These are phyloP conservation scores for Epichloe coenophiala DNA, from an alignment of 2,329 filamentous ascomycete species.

Conservation along the genomic window DNA sequence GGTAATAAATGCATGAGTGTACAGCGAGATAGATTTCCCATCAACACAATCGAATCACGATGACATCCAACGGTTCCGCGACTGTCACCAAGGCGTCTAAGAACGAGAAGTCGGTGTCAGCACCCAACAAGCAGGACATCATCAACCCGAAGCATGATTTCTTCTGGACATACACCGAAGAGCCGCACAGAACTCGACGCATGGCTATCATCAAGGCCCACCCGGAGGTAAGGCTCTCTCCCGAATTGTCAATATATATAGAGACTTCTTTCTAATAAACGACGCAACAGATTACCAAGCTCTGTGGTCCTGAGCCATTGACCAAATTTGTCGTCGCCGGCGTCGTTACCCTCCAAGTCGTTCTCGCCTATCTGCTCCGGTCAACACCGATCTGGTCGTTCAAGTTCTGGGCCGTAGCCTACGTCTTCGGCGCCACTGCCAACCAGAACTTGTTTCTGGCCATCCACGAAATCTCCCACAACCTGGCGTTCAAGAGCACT, in stretches of 20 bases:
- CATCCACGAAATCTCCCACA: slow-evolving; percentile 98
- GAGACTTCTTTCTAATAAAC: background rate
- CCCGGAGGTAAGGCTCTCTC: slow-evolving; percentile 53
- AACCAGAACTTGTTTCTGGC: slow-evolving; percentile 98
- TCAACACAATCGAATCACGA: slow-evolving; percentile 1
- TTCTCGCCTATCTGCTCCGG: slow-evolving; percentile 63
- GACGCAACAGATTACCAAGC: slow-evolving; percentile 65
- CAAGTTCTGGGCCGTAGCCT: slow-evolving; percentile 76
- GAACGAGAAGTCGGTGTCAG: slow-evolving; percentile 9
- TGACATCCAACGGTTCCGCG: slow-evolving; percentile 18
- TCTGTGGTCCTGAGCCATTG: slow-evolving; percentile 89
- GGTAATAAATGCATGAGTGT: background rate
- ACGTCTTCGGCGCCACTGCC: slow-evolving; percentile 82
- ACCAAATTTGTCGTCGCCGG: slow-evolving; percentile 84
- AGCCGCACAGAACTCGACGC: slow-evolving; percentile 82
- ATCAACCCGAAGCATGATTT: slow-evolving; percentile 39
- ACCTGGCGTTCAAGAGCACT: slow-evolving; percentile 77
- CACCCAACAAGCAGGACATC: slow-evolving; percentile 9
- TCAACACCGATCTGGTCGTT: slow-evolving; percentile 69
- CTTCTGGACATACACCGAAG: slow-evolving; percentile 98
- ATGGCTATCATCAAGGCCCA: slow-evolving; percentile 96
- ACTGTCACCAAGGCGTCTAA: slow-evolving; percentile 21
- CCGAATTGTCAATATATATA: slow-evolving; percentile 9
- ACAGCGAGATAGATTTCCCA: background rate
- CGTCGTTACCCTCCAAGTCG: slow-evolving; percentile 72